Percentiles rank a stretch among this genome's conserved stretches.
Conservation (phyloP, 2,329 filamentous ascomycete genomes). For the Colletotrichum caudatum region DNA sequence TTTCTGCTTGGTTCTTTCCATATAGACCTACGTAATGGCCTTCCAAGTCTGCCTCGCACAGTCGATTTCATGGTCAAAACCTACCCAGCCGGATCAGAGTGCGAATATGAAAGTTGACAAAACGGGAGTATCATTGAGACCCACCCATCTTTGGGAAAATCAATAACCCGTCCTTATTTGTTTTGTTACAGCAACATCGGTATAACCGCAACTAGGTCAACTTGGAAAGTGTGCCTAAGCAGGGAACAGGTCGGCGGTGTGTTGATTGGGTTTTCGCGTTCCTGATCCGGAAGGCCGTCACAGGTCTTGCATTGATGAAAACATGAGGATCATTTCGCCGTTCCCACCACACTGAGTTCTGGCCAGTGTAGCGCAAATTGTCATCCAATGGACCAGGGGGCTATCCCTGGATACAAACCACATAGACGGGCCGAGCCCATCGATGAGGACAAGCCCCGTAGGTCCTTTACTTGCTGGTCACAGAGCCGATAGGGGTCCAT, state of each 20-base stretch:
- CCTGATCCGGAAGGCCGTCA: slow-evolving; percentile 22
- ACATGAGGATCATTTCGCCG: slow-evolving; percentile 38
- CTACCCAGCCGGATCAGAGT: not conserved
- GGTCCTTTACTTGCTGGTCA: slow-evolving; percentile 7
- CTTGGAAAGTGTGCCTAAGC: not conserved
- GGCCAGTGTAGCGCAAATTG: slow-evolving; percentile 27
- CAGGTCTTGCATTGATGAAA: slow-evolving; percentile 35
- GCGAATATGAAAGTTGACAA: not conserved
- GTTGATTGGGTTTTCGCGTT: not conserved
- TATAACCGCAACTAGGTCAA: slow-evolving; percentile 10
- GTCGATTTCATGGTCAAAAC: not conserved
- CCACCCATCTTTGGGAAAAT: not conserved
- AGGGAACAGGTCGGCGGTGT: slow-evolving; percentile 5
- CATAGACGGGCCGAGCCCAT: slow-evolving; percentile 36
- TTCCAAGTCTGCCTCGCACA: not conserved
- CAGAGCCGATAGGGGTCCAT: slow-evolving; percentile 26
- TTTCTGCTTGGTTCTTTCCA: not conserved
- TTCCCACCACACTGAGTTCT: slow-evolving; percentile 35
- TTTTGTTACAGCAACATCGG: not conserved
- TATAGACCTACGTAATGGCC: not conserved
- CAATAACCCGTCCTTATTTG: not conserved
- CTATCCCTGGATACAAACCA: slow-evolving; percentile 6
- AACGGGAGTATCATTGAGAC: no score
- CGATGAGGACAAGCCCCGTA: slow-evolving; percentile 29
- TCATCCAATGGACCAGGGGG: slow-evolving; percentile 30